A percentile compares a stretch with the other conserved stretches of the same genome.
phyloP scores from a whole-genome alignment of 352 stramenopile species.

The Globisporangium mamillatum region DNA sequence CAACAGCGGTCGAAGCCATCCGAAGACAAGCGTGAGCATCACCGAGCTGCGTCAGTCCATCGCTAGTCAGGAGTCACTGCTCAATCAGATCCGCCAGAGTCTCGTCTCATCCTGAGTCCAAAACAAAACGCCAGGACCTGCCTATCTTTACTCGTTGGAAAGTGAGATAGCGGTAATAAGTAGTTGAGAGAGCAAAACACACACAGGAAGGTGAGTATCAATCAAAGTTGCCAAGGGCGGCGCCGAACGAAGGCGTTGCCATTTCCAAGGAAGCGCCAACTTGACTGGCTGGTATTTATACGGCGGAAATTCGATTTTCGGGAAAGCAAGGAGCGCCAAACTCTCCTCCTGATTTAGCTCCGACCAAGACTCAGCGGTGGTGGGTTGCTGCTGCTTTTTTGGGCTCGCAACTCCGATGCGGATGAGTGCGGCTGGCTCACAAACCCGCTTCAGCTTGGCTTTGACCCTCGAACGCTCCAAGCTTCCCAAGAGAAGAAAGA shows the following conservation, averaged over 20 bases:
- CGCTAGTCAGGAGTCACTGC: conserved; percentile 12
- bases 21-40: conserved; percentile 7
- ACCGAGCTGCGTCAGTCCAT: conserved; percentile 18
- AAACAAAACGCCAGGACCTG: not conserved
- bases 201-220: not conserved
- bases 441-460: not conserved
- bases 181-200: not conserved
- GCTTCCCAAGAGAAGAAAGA: not conserved
- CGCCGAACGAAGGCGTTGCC: conserved; percentile 1
- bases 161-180: conserved; percentile 8
- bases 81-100: conserved; percentile 16
- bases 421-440: not conserved
- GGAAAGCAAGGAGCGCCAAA: not conserved
- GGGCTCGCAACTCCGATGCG: not conserved
- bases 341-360: not conserved
- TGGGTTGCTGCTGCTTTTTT: not conserved
- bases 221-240: not conserved
- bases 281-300: conserved; percentile 9
- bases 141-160: conserved; percentile 13
- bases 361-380: not conserved
- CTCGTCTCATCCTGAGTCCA: not conserved
- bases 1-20: not conserved
- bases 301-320: not conserved
- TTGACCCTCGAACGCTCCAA: not conserved
- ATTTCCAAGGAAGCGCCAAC: not conserved